Base-by-base conservation (phyloP, 2,329 filamentous ascomycete species). In the Fusarium virguliforme region DNA sequence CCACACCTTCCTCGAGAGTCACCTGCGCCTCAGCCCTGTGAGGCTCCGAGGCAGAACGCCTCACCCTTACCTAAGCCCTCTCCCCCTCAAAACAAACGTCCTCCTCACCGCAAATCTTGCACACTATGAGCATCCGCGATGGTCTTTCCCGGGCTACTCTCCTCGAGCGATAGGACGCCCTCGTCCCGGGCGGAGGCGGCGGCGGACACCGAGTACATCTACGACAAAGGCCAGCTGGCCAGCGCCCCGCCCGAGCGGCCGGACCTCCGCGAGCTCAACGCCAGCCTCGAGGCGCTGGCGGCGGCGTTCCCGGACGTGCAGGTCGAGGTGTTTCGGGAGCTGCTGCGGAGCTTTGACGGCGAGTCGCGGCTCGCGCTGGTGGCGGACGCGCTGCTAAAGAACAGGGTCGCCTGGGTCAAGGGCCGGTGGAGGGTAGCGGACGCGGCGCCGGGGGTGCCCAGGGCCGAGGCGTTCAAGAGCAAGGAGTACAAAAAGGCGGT, bases 241-340 rank as follows among this genome's bases (percentile, higher is more conserved):
- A 82, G 83, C 48, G 70, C 84, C 26, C 79, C 81, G 8, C 81
- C 83, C 71, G 88, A 91, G 65, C 83, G 87, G 37, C 87, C 88
- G 40, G 88, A 94, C 74, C 85, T 94, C 26, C 85, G 88, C 71
- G 88, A 91, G 64, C 85, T 95, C 54, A 95, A 95, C 81, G 84
- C 85, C 56, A 87, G 89, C 73, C 88, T 96, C 69, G 87, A 88
- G 66, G 89, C 87, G 12, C 87, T 96, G 46, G 88, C 90, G 24
- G 89, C 89, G 53, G 86, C 95, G 8, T 96, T 96, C 72, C 93
- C 93, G 30, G 89, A 95, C 79, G 85, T 95, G n/a, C 91, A 94
- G 79, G 85, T 93, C 65, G 92, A 95, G 73, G 93, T 95, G 18
- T 94, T 96, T 77, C 89, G 93, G 48, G 93, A 95, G 83, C 92